Base-by-base conservation (phyloP, 2,329 filamentous ascomycete species). In the Colletotrichum acutatum region DNA sequence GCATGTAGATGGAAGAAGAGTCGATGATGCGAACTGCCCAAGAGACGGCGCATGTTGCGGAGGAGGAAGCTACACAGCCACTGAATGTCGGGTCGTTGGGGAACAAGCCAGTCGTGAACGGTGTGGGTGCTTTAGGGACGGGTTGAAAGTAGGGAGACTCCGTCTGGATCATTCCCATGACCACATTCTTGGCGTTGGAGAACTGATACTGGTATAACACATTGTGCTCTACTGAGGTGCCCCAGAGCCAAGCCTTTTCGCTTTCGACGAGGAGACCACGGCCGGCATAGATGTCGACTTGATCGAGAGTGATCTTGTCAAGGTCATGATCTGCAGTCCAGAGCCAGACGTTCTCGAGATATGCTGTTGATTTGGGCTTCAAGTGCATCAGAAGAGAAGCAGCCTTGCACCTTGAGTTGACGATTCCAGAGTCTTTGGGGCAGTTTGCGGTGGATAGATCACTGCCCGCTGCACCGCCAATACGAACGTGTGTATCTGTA, bases 261-360 rank as follows among this genome's bases (percentile, higher is more conserved):
- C 62, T 65, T 57, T 81, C 76, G 26, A 80, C 74, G 6, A 83
- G 78, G n/a, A 84, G 76, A 19, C 84, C 83, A 28, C 83, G 76
- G 5, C 75, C 83, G 4, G 73, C 77, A 65, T 81, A 85, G 34
- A 85, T 75, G 26, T 77, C 76, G 68, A 85, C 79, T 57, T 79
- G 75, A 3, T 65, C 71, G 75, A 22, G 37, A 5, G 66, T 59
- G 56, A 59, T n/a, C 32, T 59, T 65, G n/a, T 61, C 66, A 0
- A 78, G 52, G 76, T 93, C 91, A 80, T 94, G 91, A 78, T 93
- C 92, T 1, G 91, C 88, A 19, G 90, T 89, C 91, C 91, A 94
- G 76, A 90, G 88, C 90, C 90, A 93, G 71, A 85, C 81, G 75
- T 89, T 86, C 74, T 86, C 83, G 52, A 86, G 75, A 70, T 86